Evolutionary conservation across 1,284 basidiomycete species (phyloP).

Genomic region (Hypsizygus ulmarius): DNA sequence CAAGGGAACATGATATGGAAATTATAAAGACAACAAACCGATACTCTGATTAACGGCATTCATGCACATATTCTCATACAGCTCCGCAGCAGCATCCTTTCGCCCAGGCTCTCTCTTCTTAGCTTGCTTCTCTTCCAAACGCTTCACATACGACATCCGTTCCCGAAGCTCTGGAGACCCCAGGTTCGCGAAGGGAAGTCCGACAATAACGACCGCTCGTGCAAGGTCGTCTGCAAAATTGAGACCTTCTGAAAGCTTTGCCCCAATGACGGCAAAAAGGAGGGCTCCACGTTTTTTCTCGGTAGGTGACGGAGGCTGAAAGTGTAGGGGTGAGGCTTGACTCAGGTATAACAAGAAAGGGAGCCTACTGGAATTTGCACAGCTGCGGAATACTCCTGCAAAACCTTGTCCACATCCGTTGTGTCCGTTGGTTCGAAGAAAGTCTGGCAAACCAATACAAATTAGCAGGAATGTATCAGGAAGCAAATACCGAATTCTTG

Average conservation of each 20-base stretch:
- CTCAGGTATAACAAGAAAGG: background rate
- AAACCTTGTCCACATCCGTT: constrained; percentile 71
- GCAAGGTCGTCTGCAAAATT: constrained; percentile 93
- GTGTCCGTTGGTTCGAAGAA: constrained; percentile 88
- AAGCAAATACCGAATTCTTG: constrained; percentile 15
- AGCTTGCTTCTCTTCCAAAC: constrained; percentile 43
- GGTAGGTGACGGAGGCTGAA: constrained; percentile 13
- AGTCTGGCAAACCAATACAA: constrained; percentile 44
- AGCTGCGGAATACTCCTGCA: constrained; percentile 75
- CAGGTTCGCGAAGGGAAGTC: constrained; percentile 92
- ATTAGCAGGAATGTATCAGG: background rate
- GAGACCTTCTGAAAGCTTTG: constrained; percentile 95
- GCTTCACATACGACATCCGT: constrained; percentile 83
- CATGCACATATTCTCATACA: constrained; percentile 96
- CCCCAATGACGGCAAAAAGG: constrained; percentile 92
- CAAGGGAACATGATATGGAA: constrained; percentile 9
- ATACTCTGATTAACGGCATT: constrained; percentile 97
- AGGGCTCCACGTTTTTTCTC: constrained; percentile 63
- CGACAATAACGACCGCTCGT: constrained; percentile 85
- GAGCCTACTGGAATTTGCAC: constrained; percentile 40
- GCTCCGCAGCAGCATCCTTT: constrained; percentile 76
- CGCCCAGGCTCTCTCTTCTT: constrained; percentile 36
- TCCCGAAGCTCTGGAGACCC: constrained; percentile 90
- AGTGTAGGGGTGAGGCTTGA: background rate
- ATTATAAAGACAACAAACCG: constrained; percentile 47